Conservation (phyloP, 768 basidiomycete species). For the Hemileccinum impolitum region DNA sequence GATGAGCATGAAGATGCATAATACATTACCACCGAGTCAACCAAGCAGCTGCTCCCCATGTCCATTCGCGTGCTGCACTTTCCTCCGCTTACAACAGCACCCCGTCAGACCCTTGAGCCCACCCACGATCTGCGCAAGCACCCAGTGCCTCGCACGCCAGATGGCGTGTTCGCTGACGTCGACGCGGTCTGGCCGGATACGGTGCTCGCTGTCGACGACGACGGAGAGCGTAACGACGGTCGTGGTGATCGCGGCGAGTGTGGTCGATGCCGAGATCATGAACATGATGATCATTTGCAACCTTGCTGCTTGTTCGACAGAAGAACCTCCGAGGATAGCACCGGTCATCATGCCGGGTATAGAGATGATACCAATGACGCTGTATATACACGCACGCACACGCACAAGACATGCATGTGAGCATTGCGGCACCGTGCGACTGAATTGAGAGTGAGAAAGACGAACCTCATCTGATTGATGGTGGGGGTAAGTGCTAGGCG, state of each 20-base stretch:
- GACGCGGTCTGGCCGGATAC: slow-evolving; percentile 63
- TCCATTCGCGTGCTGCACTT: background rate
- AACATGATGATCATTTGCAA: slow-evolving; percentile 95
- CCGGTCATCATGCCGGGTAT: slow-evolving; percentile 93
- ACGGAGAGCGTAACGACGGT: slow-evolving; percentile 58
- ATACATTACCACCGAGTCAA: slow-evolving; percentile 10
- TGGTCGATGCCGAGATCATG: slow-evolving; percentile 79
- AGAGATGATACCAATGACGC: slow-evolving; percentile 73
- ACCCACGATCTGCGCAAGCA: slow-evolving; percentile 18
- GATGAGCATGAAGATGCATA: background rate
- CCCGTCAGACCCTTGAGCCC: slow-evolving; percentile 3
- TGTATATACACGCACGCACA: slow-evolving; percentile 25
- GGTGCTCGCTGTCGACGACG: slow-evolving; percentile 65
- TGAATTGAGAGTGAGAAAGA: background rate
- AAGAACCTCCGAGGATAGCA: slow-evolving; percentile 82
- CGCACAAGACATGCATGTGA: background rate
- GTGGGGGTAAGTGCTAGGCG: slow-evolving; percentile 75
- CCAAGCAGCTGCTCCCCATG: slow-evolving; percentile 14
- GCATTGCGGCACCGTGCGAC: background rate
- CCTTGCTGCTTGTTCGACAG: slow-evolving; percentile 80
- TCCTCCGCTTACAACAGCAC: slow-evolving; percentile 10
- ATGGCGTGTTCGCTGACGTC: slow-evolving; percentile 33
- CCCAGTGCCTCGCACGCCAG: slow-evolving; percentile 35
- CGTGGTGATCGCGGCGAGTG: slow-evolving; percentile 64
- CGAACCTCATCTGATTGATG: slow-evolving; percentile 82